Evolutionary conservation across 352 stramenopile species (phyloP).

Genomic region (Phytophthora rubi): DNA sequence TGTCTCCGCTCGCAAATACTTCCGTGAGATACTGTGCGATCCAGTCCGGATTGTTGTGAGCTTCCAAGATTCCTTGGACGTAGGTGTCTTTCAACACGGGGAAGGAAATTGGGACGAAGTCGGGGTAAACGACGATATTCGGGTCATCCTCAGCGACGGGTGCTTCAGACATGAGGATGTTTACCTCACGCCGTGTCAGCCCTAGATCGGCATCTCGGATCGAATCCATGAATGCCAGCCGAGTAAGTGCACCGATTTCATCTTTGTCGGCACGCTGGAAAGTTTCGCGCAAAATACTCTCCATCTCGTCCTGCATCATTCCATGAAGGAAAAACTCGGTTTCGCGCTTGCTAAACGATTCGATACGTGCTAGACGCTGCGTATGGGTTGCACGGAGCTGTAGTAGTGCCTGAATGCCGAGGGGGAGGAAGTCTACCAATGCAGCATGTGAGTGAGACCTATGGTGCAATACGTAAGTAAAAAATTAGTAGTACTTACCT

Average conservation of each 20-base stretch:
- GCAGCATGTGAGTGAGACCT: background rate
- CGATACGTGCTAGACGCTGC: slow-evolving; percentile 52
- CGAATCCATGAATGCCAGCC: slow-evolving; percentile 69
- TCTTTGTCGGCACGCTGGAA: slow-evolving; percentile 73
- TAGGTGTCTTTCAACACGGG: slow-evolving; percentile 61
- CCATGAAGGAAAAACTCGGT: slow-evolving; percentile 71
- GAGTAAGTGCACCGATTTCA: slow-evolving; percentile 50
- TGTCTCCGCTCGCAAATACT: slow-evolving; percentile 75
- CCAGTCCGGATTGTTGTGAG: slow-evolving; percentile 68
- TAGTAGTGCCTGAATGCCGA: slow-evolving; percentile 54
- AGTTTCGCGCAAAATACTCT: slow-evolving; percentile 79
- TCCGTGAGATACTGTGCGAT: slow-evolving; percentile 77
- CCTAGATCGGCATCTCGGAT: slow-evolving; percentile 76
- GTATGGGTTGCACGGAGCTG: slow-evolving; percentile 52
- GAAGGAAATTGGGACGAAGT: slow-evolving; percentile 75
- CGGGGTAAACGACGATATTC: slow-evolving; percentile 46
- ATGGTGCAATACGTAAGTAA: background rate
- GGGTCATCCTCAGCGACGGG: slow-evolving; percentile 39
- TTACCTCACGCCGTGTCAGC: slow-evolving; percentile 73
- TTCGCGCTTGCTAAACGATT: slow-evolving; percentile 51
- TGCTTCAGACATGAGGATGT: slow-evolving; percentile 75
- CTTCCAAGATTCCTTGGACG: slow-evolving; percentile 60
- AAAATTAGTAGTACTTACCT: slow-evolving; percentile 22
- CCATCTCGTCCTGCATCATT: slow-evolving; percentile 84
- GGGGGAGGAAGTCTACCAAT: slow-evolving; percentile 51